Evolutionary conservation across 306 rosid species (phyloP).

Genomic region (Cercis canadensis): DNA sequence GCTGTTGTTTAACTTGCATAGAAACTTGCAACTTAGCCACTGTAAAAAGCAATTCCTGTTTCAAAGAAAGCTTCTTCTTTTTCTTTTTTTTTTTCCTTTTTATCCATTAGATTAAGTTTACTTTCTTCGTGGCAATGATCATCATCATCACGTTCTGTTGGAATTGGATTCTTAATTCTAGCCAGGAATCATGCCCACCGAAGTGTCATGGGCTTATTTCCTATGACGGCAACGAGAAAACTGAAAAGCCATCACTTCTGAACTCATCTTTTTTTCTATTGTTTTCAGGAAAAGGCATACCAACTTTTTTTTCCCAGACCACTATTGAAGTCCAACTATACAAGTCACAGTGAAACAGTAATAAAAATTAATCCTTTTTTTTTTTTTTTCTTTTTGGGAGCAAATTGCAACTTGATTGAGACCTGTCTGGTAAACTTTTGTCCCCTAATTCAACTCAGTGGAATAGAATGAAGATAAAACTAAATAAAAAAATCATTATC

Average conservation of each 20-base stretch:
- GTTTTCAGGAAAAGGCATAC: constrained; percentile 44
- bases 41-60: constrained; percentile 75
- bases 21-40: constrained; percentile 53
- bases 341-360: constrained; percentile 7
- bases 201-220: constrained; percentile 46
- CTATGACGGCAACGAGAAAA: constrained; percentile 45
- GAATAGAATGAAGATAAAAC: neutral
- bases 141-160: constrained; percentile 38
- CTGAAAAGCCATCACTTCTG: constrained; percentile 29
- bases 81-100: constrained; percentile 24
- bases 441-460: constrained; percentile 19
- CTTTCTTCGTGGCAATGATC: constrained; percentile 4
- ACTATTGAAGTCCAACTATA: constrained; percentile 25
- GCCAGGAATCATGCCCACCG: constrained; percentile 46
- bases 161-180: constrained; percentile 52
- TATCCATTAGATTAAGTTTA: constrained; percentile 27
- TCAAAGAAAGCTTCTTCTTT: constrained; percentile 42
- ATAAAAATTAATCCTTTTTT: neutral
- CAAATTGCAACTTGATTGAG: no score
- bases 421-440: constrained; percentile 32
- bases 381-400: constrained; percentile 25
- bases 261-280: constrained; percentile 41
- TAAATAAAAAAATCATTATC: neutral
- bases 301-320: constrained; percentile 38
- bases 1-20: constrained; percentile 42